Evolutionary conservation across 768 basidiomycete species (phyloP).

Genomic region (Mycena rebaudengoi): DNA sequence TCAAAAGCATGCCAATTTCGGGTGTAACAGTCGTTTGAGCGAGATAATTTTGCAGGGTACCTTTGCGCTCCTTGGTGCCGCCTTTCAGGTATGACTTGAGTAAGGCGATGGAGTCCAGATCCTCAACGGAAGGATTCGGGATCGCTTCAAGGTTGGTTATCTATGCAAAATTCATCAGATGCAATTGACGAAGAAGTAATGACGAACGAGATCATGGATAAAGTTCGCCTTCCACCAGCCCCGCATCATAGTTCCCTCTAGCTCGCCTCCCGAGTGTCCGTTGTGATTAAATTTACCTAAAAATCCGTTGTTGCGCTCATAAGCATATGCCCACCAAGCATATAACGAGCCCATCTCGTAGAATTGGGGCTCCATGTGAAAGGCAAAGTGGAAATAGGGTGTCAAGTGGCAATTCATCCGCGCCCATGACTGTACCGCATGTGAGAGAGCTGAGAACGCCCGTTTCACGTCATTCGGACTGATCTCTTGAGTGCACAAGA

Average conservation of each 20-base stretch:
- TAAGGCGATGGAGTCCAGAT: constrained; percentile 17
- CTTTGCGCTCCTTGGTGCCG: constrained; percentile 15
- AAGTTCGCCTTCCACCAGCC: constrained; percentile 26
- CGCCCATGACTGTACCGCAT: constrained; percentile 21
- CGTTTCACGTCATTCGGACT: constrained; percentile 25
- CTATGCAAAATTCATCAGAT: background rate
- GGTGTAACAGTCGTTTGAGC: constrained; percentile 1
- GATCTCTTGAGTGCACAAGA: constrained; percentile 14
- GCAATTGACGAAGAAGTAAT: background rate
- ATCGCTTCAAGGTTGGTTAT: constrained; percentile 14
- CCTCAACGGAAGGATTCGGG: constrained; percentile 12
- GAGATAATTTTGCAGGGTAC: constrained; percentile 25
- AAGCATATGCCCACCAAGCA: constrained; percentile 22
- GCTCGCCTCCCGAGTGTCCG: constrained; percentile 29
- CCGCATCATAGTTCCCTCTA: constrained; percentile 32
- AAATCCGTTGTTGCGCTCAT: constrained; percentile 30
- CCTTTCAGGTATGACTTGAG: constrained; percentile 21
- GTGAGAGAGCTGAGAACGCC: constrained; percentile 1
- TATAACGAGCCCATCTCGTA: constrained; percentile 22
- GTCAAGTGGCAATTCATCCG: constrained; percentile 26
- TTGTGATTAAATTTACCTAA: constrained; percentile 26
- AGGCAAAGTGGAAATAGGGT: constrained; percentile 26
- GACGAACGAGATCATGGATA: constrained; percentile 25
- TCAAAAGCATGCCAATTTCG: background rate
- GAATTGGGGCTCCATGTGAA: constrained; percentile 22